Evolutionary conservation across 1,139 yeast species (phyloP), one percentile per base, ranked within the genome.

Genomic region (Kurtzmaniella quercitrusa): DNA sequence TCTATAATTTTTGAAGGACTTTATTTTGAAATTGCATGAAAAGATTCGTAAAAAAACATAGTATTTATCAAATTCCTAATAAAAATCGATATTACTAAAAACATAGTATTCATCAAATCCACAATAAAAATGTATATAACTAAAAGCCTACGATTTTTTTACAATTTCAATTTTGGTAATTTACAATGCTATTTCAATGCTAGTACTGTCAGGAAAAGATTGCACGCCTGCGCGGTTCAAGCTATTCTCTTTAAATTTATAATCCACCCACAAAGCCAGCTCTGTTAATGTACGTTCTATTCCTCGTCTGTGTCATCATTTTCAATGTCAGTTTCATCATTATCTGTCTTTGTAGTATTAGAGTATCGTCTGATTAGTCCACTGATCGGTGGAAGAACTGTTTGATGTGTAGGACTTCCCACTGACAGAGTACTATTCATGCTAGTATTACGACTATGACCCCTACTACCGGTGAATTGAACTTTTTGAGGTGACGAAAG

Each of bases 401-500:
- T 33, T 17, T 50, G 45, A 37, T 40, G 40, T 2, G 43, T 38
- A 30, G 51, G 46, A 40, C 51, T 44, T 14, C 56, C 59, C 42
- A 58, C 56, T 16, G 61, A 56, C 12, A 57, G 58, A 16, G 56
- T 38, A 56, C 53, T 59, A 41, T 52, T 60, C 40, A 56, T 49
- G 45, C 73, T 68, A 23, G 61, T 69, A 20, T 54, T 60, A 40
- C 72, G 46, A 37, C 67, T 60, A 26, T 62, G 71, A 21, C 55
- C 59, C 40, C 72, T 46, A 38, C 66, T 60, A 49, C 64, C 70
- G 18, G 50, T 40, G 46, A 63, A 63, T 44, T 65, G 68, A 28
- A 57, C 55, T 3, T 66, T 47, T 48, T 69, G 74, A 1, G 76
- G 76, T 3, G 74, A 67, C 28, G 75, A 63, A 39, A 71, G 56